A percentile compares a stretch with the other conserved stretches of the same genome.
Conservation (phyloP, 1,284 basidiomycete genomes). For the Leccinum solheimii region DNA sequence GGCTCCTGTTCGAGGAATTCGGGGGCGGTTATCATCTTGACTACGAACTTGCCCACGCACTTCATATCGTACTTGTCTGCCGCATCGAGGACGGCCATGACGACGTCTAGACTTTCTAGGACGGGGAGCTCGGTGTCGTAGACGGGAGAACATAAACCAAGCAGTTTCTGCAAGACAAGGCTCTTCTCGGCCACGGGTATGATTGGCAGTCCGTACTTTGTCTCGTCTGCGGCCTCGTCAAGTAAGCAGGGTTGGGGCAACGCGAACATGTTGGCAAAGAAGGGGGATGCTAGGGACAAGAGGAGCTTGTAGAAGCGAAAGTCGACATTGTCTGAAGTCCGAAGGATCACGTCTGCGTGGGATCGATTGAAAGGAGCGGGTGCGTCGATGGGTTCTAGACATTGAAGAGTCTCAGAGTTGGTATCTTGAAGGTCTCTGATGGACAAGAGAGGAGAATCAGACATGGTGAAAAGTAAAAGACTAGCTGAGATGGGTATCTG, state of each 20-base stretch:
- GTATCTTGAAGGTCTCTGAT: slow-evolving; percentile 1
- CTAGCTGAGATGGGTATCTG: background rate
- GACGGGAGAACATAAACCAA: slow-evolving; percentile 35
- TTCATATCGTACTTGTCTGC: slow-evolving; percentile 41
- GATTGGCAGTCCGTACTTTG: slow-evolving; percentile 33
- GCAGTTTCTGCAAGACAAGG: slow-evolving; percentile 29
- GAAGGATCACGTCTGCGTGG: slow-evolving; percentile 41
- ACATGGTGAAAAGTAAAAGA: slow-evolving; percentile 17
- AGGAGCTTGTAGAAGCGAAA: slow-evolving; percentile 42
- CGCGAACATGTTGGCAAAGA: slow-evolving; percentile 45
- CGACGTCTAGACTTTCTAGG: slow-evolving; percentile 32
- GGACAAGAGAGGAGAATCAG: slow-evolving; percentile 7
- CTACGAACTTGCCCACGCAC: slow-evolving; percentile 35
- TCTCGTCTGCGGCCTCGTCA: slow-evolving; percentile 31
- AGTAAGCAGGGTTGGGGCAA: slow-evolving; percentile 37
- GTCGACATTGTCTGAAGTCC: slow-evolving; percentile 39
- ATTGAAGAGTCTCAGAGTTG: background rate
- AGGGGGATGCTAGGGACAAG: slow-evolving; percentile 39
- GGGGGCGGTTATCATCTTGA: slow-evolving; percentile 38
- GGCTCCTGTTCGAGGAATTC: slow-evolving; percentile 46
- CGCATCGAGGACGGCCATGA: slow-evolving; percentile 37
- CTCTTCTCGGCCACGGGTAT: slow-evolving; percentile 36
- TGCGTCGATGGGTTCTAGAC: slow-evolving; percentile 27
- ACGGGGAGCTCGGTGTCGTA: slow-evolving; percentile 31
- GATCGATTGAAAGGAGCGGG: slow-evolving; percentile 33